A percentile compares a stretch with the other conserved stretches of the same genome.
These are phyloP conservation scores for Leccinellum luteum DNA, from an alignment of 768 basidiomycete species.

Conservation along the genomic window DNA sequence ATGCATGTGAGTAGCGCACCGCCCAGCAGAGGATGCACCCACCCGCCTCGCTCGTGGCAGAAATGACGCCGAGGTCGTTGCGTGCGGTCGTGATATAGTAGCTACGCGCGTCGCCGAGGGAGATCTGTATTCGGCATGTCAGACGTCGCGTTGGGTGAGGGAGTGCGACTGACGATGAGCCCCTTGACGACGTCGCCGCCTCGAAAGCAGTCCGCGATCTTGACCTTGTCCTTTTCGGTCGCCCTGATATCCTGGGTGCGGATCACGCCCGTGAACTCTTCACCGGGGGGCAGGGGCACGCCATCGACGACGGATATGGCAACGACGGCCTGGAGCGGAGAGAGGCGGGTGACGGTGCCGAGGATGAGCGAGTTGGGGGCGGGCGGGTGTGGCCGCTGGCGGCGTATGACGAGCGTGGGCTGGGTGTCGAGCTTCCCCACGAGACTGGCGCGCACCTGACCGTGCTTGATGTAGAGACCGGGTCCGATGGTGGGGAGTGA, in stretches of 20 bases:
- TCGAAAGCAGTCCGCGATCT: constrained; percentile 87
- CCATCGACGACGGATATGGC: constrained; percentile 88
- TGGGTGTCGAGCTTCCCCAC: constrained; percentile 60
- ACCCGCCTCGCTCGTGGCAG: constrained; percentile 81
- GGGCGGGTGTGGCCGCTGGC: constrained; percentile 71
- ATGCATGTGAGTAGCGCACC: constrained; percentile 3
- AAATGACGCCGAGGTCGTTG: constrained; percentile 89
- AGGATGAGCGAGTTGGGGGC: constrained; percentile 73
- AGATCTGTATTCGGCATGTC: constrained; percentile 53
- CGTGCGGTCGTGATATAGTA: constrained; percentile 91
- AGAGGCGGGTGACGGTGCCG: constrained; percentile 79
- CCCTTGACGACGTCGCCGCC: constrained; percentile 90
- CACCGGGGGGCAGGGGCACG: constrained; percentile 73
- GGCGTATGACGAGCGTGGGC: constrained; percentile 53
- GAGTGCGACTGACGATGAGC: constrained; percentile 61
- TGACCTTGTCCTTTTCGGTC: constrained; percentile 87
- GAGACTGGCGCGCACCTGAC: constrained; percentile 65
- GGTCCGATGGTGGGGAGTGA: constrained; percentile 57
- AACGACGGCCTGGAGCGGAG: constrained; percentile 78
- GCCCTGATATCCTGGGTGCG: constrained; percentile 85
- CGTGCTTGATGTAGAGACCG: constrained; percentile 66
- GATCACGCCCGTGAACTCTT: constrained; percentile 89
- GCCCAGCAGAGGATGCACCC: neutral
- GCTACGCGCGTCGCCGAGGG: constrained; percentile 85
- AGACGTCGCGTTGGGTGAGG: neutral